Percentiles rank a stretch among this genome's conserved stretches.
These are phyloP conservation scores for Neoboletus brunneissimus DNA, from an alignment of 768 basidiomycete species.

Conservation along the genomic window DNA sequence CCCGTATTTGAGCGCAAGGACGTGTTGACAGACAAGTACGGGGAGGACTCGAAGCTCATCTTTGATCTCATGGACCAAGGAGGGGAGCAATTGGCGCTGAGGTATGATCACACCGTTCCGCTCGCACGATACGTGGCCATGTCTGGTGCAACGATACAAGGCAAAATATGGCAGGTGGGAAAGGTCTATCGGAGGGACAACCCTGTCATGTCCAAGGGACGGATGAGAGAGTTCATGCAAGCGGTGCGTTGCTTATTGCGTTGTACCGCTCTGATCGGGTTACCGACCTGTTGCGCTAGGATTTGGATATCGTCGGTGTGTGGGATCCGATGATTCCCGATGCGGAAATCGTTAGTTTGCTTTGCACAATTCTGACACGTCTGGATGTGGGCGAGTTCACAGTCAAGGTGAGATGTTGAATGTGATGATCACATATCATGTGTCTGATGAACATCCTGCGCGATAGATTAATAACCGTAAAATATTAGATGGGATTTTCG, in stretches of 20 bases:
- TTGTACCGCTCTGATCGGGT: background rate
- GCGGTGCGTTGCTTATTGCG: constrained; percentile 52
- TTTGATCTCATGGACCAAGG: constrained; percentile 98
- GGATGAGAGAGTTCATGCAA: constrained; percentile 98
- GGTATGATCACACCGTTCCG: constrained; percentile 97
- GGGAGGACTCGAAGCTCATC: constrained; percentile 95
- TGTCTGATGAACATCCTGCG: constrained; percentile 1
- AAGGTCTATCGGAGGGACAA: constrained; percentile 97
- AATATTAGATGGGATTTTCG: constrained; percentile 95
- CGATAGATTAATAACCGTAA: constrained; percentile 90
- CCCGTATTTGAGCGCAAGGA: constrained; percentile 99
- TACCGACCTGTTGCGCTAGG: constrained; percentile 43
- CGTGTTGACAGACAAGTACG: constrained; percentile 93
- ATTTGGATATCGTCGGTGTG: constrained; percentile 88
- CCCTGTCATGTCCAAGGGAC: constrained; percentile 95
- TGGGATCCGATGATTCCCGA: constrained; percentile 99
- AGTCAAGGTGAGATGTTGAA: constrained; percentile 65
- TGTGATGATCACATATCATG: background rate
- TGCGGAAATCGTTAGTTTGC: constrained; percentile 80
- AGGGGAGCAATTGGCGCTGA: constrained; percentile 89
- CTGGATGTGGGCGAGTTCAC: constrained; percentile 94
- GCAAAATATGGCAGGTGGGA: constrained; percentile 97
- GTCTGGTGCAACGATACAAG: constrained; percentile 75
- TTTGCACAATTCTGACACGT: constrained; percentile 75
- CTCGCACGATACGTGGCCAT: constrained; percentile 95